phyloP scores from a whole-genome alignment of 192 early-diverging fungal species.

The Umbelopsis sp. region DNA sequence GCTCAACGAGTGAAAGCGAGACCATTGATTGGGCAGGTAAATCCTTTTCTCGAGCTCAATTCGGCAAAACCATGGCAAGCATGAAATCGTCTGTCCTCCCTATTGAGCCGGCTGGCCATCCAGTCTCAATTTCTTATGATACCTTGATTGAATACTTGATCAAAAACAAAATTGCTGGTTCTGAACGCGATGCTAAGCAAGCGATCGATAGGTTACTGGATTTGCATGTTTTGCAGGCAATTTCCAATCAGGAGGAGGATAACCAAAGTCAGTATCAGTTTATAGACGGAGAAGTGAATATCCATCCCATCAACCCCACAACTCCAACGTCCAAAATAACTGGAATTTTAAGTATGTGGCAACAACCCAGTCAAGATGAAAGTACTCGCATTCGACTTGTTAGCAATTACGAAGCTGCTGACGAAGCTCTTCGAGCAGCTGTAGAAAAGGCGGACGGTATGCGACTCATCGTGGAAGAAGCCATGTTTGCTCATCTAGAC shows the following conservation, averaged over 20 bases:
- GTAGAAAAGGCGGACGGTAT: constrained; percentile 62
- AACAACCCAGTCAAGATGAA: constrained; percentile 24
- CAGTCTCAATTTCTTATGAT: not conserved
- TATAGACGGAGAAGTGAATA: not conserved
- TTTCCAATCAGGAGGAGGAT: not conserved
- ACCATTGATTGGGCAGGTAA: not conserved
- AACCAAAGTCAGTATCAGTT: not conserved
- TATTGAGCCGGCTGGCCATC: not conserved
- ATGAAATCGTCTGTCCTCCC: not conserved
- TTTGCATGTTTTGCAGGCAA: not conserved
- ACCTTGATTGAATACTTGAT: constrained; percentile 3
- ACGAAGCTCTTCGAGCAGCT: constrained; percentile 62
- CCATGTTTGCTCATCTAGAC: constrained; percentile 55
- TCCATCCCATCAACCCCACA: not conserved
- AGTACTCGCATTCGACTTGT: constrained; percentile 42
- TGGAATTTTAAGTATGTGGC: constrained; percentile 29
- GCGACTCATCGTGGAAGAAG: constrained; percentile 67
- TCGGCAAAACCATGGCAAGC: not conserved
- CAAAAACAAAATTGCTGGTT: not conserved
- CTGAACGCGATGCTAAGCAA: not conserved
- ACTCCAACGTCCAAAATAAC: constrained; percentile 35
- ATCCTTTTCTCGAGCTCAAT: not conserved
- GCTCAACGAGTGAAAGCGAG: not conserved
- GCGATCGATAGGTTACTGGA: not conserved
- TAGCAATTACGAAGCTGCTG: constrained; percentile 61